phyloP scores from a whole-genome alignment of 805 yeast species.

The Candida suzukii region DNA sequence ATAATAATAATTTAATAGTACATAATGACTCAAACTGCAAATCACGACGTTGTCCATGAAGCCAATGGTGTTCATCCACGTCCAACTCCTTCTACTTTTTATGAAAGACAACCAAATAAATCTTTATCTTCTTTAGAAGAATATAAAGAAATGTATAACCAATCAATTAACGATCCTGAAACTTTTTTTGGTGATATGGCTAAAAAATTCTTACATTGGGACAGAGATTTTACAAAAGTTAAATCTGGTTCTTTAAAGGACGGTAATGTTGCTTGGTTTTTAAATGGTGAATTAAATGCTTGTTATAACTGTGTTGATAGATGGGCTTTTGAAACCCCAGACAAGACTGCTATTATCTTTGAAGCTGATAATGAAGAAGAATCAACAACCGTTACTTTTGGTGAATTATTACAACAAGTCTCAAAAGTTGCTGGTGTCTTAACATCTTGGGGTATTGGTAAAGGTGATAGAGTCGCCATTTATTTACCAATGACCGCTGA shows the following conservation, averaged over 20 bases:
- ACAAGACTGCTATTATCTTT: constrained; percentile 77
- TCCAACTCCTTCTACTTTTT: constrained; percentile 49
- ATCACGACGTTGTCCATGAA: constrained; percentile 51
- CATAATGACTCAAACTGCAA: constrained; percentile 15
- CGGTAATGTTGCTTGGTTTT: constrained; percentile 90
- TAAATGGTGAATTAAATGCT: constrained; percentile 91
- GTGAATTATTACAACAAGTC: constrained; percentile 79
- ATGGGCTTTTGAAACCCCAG: constrained; percentile 84
- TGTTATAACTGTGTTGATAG: constrained; percentile 91
- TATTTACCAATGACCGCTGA: constrained; percentile 98
- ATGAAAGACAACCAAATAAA: constrained; percentile 48
- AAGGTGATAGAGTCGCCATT: constrained; percentile 95
- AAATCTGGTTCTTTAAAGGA: constrained; percentile 55
- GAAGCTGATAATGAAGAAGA: constrained; percentile 89
- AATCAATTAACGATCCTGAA: constrained; percentile 76
- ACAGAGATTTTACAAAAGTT: constrained; percentile 62
- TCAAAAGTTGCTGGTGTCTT: constrained; percentile 82
- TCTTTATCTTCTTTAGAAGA: constrained; percentile 60
- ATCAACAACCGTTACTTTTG: constrained; percentile 71
- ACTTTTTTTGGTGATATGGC: constrained; percentile 77
- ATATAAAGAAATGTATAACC: constrained; percentile 60
- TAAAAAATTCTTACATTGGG: constrained; percentile 69
- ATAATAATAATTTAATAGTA: no score
- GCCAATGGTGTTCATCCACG: constrained; percentile 44
- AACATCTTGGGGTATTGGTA: constrained; percentile 75